Conservation (phyloP, 2,329 filamentous ascomycete genomes). For the Aspergillus pseudonomiae region DNA sequence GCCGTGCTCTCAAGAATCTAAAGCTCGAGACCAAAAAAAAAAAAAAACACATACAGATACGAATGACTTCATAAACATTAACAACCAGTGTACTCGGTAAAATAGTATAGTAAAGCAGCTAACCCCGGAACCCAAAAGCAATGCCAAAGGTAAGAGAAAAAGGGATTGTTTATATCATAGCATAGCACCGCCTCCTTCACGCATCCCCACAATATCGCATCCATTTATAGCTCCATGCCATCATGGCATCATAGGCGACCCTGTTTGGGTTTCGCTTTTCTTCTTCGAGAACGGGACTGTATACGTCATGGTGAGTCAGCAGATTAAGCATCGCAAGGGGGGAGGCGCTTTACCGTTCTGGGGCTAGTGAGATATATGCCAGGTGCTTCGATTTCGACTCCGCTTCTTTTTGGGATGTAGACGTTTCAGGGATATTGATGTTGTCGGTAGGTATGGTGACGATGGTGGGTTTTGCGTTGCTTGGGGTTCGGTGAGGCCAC, state of each 20-base stretch:
- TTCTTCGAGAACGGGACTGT: neutral
- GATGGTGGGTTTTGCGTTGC: neutral
- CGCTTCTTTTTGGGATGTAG: neutral
- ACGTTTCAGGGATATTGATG: neutral
- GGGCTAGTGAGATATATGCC: neutral
- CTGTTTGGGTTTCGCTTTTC: neutral
- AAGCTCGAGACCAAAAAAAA: neutral
- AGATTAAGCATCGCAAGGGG: neutral
- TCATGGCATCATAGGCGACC: neutral
- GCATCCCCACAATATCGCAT: neutral
- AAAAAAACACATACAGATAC: too few relatives aligned
- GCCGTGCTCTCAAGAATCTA: neutral
- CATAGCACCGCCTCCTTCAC: neutral
- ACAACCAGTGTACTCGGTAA: too few relatives aligned
- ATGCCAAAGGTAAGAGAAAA: neutral
- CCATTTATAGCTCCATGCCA: neutral
- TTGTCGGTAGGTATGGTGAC: neutral
- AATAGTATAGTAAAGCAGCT: neutral
- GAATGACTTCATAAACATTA: neutral
- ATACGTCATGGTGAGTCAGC: constrained; percentile 20
- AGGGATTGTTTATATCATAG: neutral
- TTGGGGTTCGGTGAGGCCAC: neutral
- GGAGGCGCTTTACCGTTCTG: neutral
- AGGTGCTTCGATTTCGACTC: too few relatives aligned
- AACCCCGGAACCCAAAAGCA: neutral